Base-by-base conservation (phyloP, 202 grass and related monocot species). In the Digitaria exilis region DNA sequence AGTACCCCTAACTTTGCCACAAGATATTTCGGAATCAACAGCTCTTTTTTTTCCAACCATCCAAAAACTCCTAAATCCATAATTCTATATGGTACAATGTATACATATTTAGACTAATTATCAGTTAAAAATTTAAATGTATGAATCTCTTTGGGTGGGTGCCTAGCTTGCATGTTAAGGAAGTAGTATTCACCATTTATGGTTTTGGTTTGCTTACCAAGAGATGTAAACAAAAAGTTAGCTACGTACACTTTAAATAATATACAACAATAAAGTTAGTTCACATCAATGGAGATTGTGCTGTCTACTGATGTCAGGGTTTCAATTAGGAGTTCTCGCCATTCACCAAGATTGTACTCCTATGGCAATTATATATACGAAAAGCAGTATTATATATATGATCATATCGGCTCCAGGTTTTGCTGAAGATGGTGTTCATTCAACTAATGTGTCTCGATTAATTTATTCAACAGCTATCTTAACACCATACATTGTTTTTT, bases 281-380 rank as follows among this genome's bases (percentile, higher is more conserved):
- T 67, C 34, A 56, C 31, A 42, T 80, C 72, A 55, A 59, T 19
- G n/a, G 2, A 75, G 50, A 57, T 75, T 41, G 31, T 41, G 62
- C 46, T 80, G 46, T n/a, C 46, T 54, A 41, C n/a, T 41, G 49
- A 37, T 24, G 49, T 52, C 29, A 24, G 26, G 34, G 31, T 67
- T 39, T 41, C 31, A 54, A 80, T 54, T 35, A 67, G 28, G 7
- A 65, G 16, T 0, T 3, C 31, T 73, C 29, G 35, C 46, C 70
- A 54, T 73, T 54, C 45, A 52, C 26, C 69, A 73, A 73, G 11
- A 72, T 31, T 21, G 26, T 72, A 72, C 15, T 51, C 18, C 50
- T 45, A 12, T 31, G 30, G 61, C 30, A 65, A 35, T 35, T 26
- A 58, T 43, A 30, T n/a, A 56, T 21, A 3, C 12, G 49, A 60